These are phyloP conservation scores for Achaetomiella virescens DNA, from an alignment of 495 filamentous ascomycete genomes.

Conservation along the genomic window DNA sequence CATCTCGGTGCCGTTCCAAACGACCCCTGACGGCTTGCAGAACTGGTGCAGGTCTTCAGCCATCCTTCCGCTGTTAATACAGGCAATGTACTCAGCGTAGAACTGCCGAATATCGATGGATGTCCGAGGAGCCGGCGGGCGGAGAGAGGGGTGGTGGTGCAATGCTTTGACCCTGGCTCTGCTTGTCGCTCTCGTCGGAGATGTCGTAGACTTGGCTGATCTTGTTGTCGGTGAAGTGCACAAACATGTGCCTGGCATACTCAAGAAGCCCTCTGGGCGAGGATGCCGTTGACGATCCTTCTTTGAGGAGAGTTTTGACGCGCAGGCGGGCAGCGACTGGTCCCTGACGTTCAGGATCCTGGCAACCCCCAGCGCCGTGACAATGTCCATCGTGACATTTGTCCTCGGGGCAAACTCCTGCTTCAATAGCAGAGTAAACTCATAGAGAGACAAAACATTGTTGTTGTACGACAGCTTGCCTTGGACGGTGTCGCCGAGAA, in stretches of 20 bases:
- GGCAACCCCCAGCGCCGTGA: conserved; percentile 17
- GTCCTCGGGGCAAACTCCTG: conserved; percentile 16
- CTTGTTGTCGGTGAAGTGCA: conserved; percentile 21
- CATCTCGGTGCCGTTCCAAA: conserved; percentile 23
- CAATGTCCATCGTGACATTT: conserved; percentile 14
- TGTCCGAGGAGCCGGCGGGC: conserved; percentile 14
- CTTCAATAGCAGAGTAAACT: conserved; percentile 18
- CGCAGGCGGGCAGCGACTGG: conserved; percentile 12
- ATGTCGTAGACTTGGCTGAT: conserved; percentile 21
- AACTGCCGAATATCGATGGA: conserved; percentile 16
- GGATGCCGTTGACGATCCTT: background rate
- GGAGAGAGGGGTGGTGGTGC: background rate
- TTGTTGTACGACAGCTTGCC: conserved; percentile 20
- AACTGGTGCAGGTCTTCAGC: conserved; percentile 20
- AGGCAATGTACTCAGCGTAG: conserved; percentile 25
- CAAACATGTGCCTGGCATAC: conserved; percentile 18
- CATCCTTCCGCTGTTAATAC: conserved; percentile 28
- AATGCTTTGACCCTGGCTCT: background rate
- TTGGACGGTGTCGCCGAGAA: conserved; percentile 12
- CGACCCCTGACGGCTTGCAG: conserved; percentile 19
- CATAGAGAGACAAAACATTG: conserved; percentile 19
- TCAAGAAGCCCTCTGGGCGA: background rate
- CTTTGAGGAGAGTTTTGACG: conserved; percentile 5
- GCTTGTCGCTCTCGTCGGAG: conserved; percentile 17
- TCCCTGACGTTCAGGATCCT: background rate